Evolutionary conservation across 176 grass and related monocot species (phyloP).

Genomic region (Cenchrus americanus): DNA sequence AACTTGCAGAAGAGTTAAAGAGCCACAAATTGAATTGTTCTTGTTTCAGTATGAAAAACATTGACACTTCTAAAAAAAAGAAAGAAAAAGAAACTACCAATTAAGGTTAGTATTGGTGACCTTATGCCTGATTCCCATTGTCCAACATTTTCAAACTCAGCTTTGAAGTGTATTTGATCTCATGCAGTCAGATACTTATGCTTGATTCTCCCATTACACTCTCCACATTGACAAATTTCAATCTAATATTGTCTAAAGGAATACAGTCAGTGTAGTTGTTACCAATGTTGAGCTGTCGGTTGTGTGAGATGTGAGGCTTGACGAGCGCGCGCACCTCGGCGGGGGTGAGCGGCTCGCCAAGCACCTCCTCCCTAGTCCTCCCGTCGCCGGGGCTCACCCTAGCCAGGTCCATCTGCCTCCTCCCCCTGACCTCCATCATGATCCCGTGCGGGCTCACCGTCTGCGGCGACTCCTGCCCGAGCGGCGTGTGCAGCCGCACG

Average conservation of each 20-base stretch:
- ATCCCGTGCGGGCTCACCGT: slow-evolving; percentile 56
- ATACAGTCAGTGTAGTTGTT: slow-evolving; percentile 32
- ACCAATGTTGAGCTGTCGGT: slow-evolving; percentile 95
- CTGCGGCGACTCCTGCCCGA: slow-evolving; percentile 54
- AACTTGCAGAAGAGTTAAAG: neutral
- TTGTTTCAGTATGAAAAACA: neutral
- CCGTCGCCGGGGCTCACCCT: slow-evolving; percentile 60
- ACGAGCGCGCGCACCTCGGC: slow-evolving; percentile 70
- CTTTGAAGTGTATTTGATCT: neutral
- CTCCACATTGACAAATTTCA: neutral
- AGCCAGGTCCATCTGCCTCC: slow-evolving; percentile 60
- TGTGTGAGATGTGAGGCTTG: slow-evolving; percentile 74
- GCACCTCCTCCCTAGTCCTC: slow-evolving; percentile 75
- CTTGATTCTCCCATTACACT: neutral
- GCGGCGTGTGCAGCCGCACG: slow-evolving; percentile 73
- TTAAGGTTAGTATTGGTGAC: no score
- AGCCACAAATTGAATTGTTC: neutral
- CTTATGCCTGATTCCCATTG: no score
- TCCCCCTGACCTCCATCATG: slow-evolving; percentile 70
- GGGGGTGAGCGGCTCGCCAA: slow-evolving; percentile 69
- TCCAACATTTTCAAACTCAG: neutral
- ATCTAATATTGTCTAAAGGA: neutral
- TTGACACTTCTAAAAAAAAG: neutral
- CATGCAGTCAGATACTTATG: neutral
- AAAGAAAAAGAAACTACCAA: neutral